Evolutionary conservation across 2,329 filamentous ascomycete genomes (phyloP).

Genomic region (Endoconidiophora polonica): DNA sequence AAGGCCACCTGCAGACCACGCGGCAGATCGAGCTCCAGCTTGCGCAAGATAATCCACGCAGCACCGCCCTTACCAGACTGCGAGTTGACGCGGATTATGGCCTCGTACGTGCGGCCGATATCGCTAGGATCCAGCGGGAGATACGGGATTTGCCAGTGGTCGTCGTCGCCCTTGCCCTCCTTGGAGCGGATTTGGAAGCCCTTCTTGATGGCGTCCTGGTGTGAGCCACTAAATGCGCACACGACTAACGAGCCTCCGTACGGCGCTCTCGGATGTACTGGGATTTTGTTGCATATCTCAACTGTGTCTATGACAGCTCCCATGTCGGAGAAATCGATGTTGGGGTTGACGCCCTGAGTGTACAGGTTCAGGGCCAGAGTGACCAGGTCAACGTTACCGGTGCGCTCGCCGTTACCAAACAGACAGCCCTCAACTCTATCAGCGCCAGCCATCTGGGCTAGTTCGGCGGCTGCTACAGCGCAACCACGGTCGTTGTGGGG

Average conservation of each 20-base stretch:
- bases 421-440: constrained; percentile 88
- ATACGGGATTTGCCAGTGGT: constrained; percentile 74
- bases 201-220: constrained; percentile 96
- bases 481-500: constrained; percentile 91
- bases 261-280: constrained; percentile 73
- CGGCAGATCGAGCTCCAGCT: constrained; percentile 80
- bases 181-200: constrained; percentile 57
- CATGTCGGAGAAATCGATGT: constrained; percentile 84
- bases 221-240: constrained; percentile 77
- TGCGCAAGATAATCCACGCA: constrained; percentile 82
- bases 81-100: constrained; percentile 93
- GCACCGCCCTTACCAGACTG: constrained; percentile 89
- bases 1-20: constrained; percentile 87
- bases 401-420: constrained; percentile 89
- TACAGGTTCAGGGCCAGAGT: constrained; percentile 88
- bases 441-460: constrained; percentile 92
- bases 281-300: constrained; percentile 87
- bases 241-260: constrained; percentile 88
- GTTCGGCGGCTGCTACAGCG: constrained; percentile 73
- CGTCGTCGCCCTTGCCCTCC: constrained; percentile 40
- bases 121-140: constrained; percentile 84
- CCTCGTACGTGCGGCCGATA: constrained; percentile 93
- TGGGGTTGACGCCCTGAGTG: constrained; percentile 73
- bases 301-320: constrained; percentile 73
- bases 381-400: constrained; percentile 88